These are phyloP conservation scores for Bondarzewia mesenterica DNA, from an alignment of 1,284 basidiomycete species.

Conservation along the genomic window DNA sequence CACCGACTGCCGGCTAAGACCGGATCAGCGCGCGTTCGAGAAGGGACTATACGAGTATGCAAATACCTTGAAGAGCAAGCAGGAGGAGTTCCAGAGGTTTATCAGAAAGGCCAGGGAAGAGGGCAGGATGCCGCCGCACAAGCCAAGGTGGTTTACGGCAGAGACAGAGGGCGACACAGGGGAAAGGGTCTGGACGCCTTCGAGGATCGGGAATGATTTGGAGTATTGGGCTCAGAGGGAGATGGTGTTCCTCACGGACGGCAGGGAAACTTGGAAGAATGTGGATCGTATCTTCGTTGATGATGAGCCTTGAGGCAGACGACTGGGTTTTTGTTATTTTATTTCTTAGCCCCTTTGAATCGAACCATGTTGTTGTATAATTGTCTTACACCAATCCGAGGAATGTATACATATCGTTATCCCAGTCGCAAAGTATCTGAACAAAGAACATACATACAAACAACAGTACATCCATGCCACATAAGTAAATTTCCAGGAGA, in stretches of 20 bases:
- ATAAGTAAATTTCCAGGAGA: too few species aligned
- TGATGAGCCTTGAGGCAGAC: slow-evolving; percentile 29
- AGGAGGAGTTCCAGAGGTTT: slow-evolving; percentile 84
- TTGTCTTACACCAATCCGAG: too few species aligned
- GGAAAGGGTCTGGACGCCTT: slow-evolving; percentile 80
- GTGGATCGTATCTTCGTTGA: slow-evolving; percentile 82
- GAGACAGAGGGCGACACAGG: slow-evolving; percentile 79
- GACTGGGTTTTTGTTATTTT: not conserved
- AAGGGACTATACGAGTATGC: slow-evolving; percentile 86
- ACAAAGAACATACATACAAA: too few species aligned
- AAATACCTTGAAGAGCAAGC: slow-evolving; percentile 78
- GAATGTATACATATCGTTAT: too few species aligned
- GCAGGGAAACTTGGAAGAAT: slow-evolving; percentile 46
- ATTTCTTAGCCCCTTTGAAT: too few species aligned
- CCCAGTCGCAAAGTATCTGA: too few species aligned
- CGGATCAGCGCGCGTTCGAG: slow-evolving; percentile 95
- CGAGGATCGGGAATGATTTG: slow-evolving; percentile 42
- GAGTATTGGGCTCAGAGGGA: slow-evolving; percentile 86
- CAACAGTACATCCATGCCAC: too few species aligned
- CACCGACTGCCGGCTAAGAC: slow-evolving; percentile 90
- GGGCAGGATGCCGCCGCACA: slow-evolving; percentile 67
- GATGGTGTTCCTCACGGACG: slow-evolving; percentile 43
- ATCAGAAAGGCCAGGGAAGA: slow-evolving; percentile 75
- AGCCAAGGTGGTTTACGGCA: slow-evolving; percentile 77
- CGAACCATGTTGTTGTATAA: too few species aligned